Base-by-base conservation (phyloP, 2,329 filamentous ascomycete genomes). In the Lachnellula subtilissima region DNA sequence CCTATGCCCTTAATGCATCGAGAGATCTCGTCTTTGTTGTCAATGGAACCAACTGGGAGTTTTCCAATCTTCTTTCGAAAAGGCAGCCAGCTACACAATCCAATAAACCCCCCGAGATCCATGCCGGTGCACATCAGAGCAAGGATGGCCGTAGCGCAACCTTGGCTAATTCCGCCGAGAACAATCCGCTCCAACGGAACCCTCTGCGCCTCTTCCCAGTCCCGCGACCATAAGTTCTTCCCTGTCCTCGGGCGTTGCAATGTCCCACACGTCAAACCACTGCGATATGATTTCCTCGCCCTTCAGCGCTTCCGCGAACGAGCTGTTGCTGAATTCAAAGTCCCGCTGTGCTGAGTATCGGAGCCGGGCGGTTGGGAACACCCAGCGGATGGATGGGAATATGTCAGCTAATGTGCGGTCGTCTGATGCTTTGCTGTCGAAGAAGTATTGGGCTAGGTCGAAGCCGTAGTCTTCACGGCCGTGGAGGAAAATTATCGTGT, bases 221-320 rank as follows among this genome's bases (percentile, higher is more conserved):
- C 77, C 77, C 0, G 63, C 56, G 0, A 64, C 63, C 64, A 78
- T 76, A 3, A 76, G 57, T 3, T 76, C 72, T 60, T 79, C 74
- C 25, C 66, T 64, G 12, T 74, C 65, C 1, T 70, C 54, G n/a
- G 76, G 74, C 50, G 74, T 67, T 2, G 53, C 42, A n/a, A 63
- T 32, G 23, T 52, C 40, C 70, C 72, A 76, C 36, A 80, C 69
- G 63, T 81, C 77, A 64, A 80, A 82, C 78, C 78, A 82, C 61
- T 79, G 76, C 2, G 54, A 61, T 5, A 72, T 69, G 5, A 59
- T 46, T 36, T 59, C 56, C 39, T 63, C 56, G 15, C 58, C 56
- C 47, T 57, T 54, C 0, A 62, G 46, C 19, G 39, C 40, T 37
- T 55, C 50, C 5, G 54, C 56, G 32, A 62, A 62, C 3, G 56